These are phyloP conservation scores for Cladobotryum mycophilum DNA, from an alignment of 2,329 filamentous ascomycete genomes.

Conservation along the genomic window DNA sequence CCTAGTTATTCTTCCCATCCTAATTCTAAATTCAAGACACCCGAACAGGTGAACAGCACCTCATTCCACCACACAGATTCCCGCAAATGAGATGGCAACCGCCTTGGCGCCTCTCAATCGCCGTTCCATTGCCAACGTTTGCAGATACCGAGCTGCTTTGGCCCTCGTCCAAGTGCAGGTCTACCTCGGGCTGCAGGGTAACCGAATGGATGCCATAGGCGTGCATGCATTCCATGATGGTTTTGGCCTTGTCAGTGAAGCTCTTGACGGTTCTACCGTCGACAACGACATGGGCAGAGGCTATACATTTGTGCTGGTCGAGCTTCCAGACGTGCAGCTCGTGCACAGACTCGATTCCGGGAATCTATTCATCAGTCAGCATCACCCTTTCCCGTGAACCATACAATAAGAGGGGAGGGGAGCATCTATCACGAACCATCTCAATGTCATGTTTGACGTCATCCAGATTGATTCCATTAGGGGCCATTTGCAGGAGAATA, in stretches of 20 bases:
- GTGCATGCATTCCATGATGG: slow-evolving; percentile 62
- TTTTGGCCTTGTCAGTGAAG: slow-evolving; percentile 56
- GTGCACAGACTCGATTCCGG: slow-evolving; percentile 60
- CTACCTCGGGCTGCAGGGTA: slow-evolving; percentile 61
- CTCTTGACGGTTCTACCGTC: slow-evolving; percentile 47
- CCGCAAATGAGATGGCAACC: slow-evolving; percentile 48
- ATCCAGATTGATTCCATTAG: slow-evolving; percentile 50
- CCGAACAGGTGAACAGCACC: slow-evolving; percentile 36
- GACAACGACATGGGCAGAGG: slow-evolving; percentile 63
- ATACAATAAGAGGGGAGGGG: background rate
- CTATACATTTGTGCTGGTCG: slow-evolving; percentile 62
- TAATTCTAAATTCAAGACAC: slow-evolving; percentile 2
- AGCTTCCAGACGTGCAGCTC: slow-evolving; percentile 71
- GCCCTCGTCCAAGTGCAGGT: slow-evolving; percentile 3
- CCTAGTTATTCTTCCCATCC: background rate
- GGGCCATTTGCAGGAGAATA: slow-evolving; percentile 63
- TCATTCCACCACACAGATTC: slow-evolving; percentile 43
- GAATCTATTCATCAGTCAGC: slow-evolving; percentile 40
- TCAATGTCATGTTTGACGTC: slow-evolving; percentile 66
- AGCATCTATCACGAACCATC: slow-evolving; percentile 34
- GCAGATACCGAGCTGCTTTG: slow-evolving; percentile 11
- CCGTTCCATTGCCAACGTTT: slow-evolving; percentile 16
- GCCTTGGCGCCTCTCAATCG: slow-evolving; percentile 20
- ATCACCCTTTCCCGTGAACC: background rate
- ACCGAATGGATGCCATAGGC: slow-evolving; percentile 67